These are phyloP conservation scores for Pugionium dolabratum DNA, from an alignment of 345 rosid species.

Conservation along the genomic window DNA sequence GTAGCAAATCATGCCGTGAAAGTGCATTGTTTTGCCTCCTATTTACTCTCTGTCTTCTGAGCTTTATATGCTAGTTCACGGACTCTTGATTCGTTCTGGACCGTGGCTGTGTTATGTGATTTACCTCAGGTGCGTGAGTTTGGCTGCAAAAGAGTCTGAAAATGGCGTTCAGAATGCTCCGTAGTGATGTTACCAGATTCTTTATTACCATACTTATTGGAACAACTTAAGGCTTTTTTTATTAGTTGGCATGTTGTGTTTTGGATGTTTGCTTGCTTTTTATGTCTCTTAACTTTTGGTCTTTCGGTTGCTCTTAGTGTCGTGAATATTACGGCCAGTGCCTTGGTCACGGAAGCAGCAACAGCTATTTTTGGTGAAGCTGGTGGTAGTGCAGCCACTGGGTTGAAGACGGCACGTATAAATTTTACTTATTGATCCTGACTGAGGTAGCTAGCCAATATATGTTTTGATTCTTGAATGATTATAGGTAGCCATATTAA, in stretches of 20 bases:
- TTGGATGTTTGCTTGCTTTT: constrained; percentile 7
- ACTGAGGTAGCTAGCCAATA: neutral
- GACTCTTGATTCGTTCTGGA: too few relatives aligned
- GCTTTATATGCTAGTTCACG: neutral
- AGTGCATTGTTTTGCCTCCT: too few relatives aligned
- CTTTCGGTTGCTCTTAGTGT: constrained; percentile 56
- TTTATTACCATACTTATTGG: constrained; percentile 97
- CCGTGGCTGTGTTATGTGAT: too few relatives aligned
- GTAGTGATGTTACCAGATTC: constrained; percentile 96
- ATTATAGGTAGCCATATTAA: constrained; percentile 81
- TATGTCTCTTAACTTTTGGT: constrained; percentile 41
- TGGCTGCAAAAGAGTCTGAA: constrained; percentile 95
- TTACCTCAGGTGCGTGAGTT: constrained; percentile 53
- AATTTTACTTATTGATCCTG: too few relatives aligned
- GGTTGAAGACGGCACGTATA: constrained; percentile 89
- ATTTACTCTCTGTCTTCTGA: neutral
- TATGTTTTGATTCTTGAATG: constrained; percentile 19
- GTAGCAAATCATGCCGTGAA: constrained; percentile 36
- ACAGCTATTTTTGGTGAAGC: constrained; percentile 99
- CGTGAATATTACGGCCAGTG: constrained; percentile 98
- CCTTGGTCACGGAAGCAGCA: constrained; percentile 96
- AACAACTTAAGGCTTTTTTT: constrained; percentile 69
- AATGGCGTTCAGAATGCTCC: constrained; percentile 95
- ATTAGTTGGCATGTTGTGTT: neutral
- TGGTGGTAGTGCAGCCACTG: constrained; percentile 99